Evolutionary conservation across 2,329 filamentous ascomycete species (phyloP), one percentile per base, ranked within the genome.

Genomic region (Apiospora sp.): DNA sequence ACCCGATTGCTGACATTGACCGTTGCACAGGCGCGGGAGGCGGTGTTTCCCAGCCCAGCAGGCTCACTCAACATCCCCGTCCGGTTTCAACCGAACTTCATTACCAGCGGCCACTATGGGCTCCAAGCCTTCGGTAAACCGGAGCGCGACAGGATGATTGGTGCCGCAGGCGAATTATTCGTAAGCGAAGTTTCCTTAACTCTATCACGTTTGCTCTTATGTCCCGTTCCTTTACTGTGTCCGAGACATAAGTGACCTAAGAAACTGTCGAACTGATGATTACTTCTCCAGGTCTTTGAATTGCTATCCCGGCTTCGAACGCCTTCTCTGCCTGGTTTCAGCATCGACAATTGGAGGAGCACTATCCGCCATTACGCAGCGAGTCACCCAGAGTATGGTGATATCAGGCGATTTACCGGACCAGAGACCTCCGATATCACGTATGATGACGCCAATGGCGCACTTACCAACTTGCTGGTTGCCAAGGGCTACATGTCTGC

Each of bases 391-490:
- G 78, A 82, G 0, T 88, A 87, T 73, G 46, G 77, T 0, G 78
- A 83, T 46, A 80, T 88, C 76, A n/a, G 61, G 0, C 71, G 78
- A 8, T 88, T 85, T 85, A 70, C 3, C 0, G 82, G 83, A 0
- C 37, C 51, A 0, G 86, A 89, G 74, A 88, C 84, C 0, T 80
- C 86, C 0, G 87, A 89, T 69, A 82, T 89, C 22, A 80, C 81
- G 0, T 88, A 88, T 71, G 71, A 73, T 0, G 86, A 88, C 74
- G 27, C n/a, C 1, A 44, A 75, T 3, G 76, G 83, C 37, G 69
- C 44, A 0, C 73, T 86, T 71, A 85, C 86, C 0, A 67, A 71
- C 1, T 49, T 81, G 5, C 73, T 87, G 4, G 76, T 84, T 4
- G 75, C 79, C 13, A 78, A 77, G 24, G 80, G 81, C 1, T 81